Percentiles rank a stretch among this genome's conserved stretches.
Evolutionary conservation across 371 early-diverging fungal genomes (phyloP).

Genomic region (Circinella minor): DNA sequence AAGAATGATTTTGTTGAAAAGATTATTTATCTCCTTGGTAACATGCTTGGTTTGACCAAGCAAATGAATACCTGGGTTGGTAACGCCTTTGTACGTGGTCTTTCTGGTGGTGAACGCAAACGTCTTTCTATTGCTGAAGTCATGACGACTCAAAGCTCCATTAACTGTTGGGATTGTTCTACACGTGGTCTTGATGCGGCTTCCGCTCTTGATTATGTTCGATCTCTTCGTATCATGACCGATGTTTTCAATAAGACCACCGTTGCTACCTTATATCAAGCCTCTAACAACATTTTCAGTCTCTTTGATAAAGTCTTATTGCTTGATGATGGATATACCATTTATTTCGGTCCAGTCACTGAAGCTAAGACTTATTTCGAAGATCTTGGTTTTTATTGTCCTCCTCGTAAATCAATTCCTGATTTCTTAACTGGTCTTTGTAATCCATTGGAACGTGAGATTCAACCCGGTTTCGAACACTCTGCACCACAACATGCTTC

Average conservation of each 20-base stretch:
- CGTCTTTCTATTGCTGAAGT: conserved; percentile 89
- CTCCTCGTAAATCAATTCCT: conserved; percentile 75
- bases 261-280: conserved; percentile 70
- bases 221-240: conserved; percentile 71
- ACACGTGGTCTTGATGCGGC: conserved; percentile 92
- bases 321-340: conserved; percentile 70
- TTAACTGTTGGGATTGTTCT: conserved; percentile 88
- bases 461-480: conserved; percentile 57
- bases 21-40: conserved; percentile 58
- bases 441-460: conserved; percentile 63
- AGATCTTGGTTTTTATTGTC: conserved; percentile 67
- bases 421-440: conserved; percentile 76
- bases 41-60: conserved; percentile 76
- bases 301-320: conserved; percentile 78
- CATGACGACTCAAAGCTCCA: conserved; percentile 74
- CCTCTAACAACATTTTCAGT: conserved; percentile 74
- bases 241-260: conserved; percentile 67
- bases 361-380: conserved; percentile 74
- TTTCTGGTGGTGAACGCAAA: conserved; percentile 90
- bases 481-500: conserved; percentile 45
- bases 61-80: conserved; percentile 83
- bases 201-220: conserved; percentile 80
- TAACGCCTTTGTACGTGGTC: conserved; percentile 80
- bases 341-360: conserved; percentile 75
- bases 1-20: conserved; percentile 50